Conservation (phyloP, 1,284 basidiomycete genomes). For the Ustilago crameri region DNA sequence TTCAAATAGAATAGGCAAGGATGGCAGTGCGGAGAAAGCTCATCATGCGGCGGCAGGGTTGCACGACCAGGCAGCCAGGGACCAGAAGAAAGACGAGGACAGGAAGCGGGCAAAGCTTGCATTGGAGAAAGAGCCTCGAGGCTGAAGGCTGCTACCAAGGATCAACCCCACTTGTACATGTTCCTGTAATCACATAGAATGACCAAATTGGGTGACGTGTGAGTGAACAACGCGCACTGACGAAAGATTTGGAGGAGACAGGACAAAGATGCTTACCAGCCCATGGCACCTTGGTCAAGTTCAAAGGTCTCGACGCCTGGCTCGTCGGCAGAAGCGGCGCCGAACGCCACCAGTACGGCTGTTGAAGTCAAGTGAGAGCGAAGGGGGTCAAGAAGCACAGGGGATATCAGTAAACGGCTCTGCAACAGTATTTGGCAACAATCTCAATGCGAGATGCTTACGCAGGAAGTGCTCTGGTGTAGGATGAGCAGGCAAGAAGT, state of each 20-base stretch:
- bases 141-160: slow-evolving; percentile 2
- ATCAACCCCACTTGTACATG: slow-evolving; percentile 56
- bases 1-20: slow-evolving; percentile 31
- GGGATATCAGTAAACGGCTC: neutral
- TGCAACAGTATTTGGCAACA: neutral
- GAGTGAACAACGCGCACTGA: neutral
- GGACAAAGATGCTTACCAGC: slow-evolving; percentile 37
- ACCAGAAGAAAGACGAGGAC: slow-evolving; percentile 44
- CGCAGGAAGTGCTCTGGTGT: slow-evolving; percentile 53
- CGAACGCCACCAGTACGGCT: slow-evolving; percentile 44
- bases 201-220: neutral
- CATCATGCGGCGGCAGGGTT: slow-evolving; percentile 50
- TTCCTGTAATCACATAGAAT: slow-evolving; percentile 46
- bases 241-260: neutral
- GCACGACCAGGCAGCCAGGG: slow-evolving; percentile 44
- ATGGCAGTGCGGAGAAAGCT: slow-evolving; percentile 43
- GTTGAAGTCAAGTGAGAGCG: no score
- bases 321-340: slow-evolving; percentile 39
- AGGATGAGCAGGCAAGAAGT: slow-evolving; percentile 43
- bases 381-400: neutral
- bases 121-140: slow-evolving; percentile 23
- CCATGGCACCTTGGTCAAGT: slow-evolving; percentile 46
- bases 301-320: slow-evolving; percentile 31
- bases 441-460: slow-evolving; percentile 7
- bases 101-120: slow-evolving; percentile 34